These are phyloP conservation scores for Stygiomarasmius scandens DNA, from an alignment of 1,284 basidiomycete species.

Conservation along the genomic window DNA sequence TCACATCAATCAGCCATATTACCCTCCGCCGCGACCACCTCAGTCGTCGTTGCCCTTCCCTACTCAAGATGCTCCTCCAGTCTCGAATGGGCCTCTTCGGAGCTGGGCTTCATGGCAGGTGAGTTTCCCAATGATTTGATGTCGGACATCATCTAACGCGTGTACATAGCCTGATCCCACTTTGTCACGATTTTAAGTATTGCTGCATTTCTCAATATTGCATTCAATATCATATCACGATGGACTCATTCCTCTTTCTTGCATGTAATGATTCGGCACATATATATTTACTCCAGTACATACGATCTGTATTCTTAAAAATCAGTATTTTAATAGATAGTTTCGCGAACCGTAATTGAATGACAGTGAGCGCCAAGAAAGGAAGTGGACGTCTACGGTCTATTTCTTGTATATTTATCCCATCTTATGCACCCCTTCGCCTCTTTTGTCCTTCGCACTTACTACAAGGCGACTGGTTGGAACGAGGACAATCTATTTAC, in stretches of 20 bases:
- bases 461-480: conserved; percentile 92
- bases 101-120: conserved; percentile 15
- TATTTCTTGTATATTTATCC: no score
- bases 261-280: background rate
- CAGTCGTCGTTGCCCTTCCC: conserved; percentile 27
- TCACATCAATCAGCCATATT: background rate
- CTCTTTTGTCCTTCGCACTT: conserved; percentile 85
- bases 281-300: background rate
- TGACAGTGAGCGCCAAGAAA: no score
- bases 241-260: background rate
- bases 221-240: background rate
- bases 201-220: background rate
- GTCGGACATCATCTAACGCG: background rate
- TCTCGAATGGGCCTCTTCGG: conserved; percentile 6
- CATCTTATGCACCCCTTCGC: conserved; percentile 80
- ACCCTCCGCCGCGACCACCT: conserved; percentile 20
- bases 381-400: no score
- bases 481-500: conserved; percentile 95
- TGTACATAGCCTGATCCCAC: background rate
- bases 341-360: background rate
- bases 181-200: background rate
- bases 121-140: background rate
- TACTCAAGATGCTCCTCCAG: conserved; percentile 24
- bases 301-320: background rate
- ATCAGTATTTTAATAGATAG: background rate